A percentile compares a stretch with the other conserved stretches of the same genome.
phyloP scores from a whole-genome alignment of 2,329 filamentous ascomycete species.

The Exophiala sp. region DNA sequence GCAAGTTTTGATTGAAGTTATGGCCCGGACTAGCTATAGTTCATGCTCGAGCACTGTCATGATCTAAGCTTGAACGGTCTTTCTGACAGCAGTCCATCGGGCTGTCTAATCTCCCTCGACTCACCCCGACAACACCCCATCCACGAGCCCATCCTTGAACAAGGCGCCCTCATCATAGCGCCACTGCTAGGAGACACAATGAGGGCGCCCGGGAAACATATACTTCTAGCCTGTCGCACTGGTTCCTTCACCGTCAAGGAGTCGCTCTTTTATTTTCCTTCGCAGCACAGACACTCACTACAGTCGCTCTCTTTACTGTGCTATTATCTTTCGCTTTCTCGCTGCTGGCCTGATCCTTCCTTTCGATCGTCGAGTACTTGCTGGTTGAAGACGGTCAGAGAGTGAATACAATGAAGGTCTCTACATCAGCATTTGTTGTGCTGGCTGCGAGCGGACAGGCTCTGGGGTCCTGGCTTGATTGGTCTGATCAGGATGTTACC shows the following conservation, averaged over 20 bases:
- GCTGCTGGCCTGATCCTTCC: background rate
- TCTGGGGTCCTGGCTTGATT: slow-evolving; percentile 16
- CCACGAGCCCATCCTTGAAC: slow-evolving; percentile 12
- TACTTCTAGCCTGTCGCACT: slow-evolving; percentile 7
- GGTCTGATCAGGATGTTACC: slow-evolving; percentile 13
- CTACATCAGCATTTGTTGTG: slow-evolving; percentile 11
- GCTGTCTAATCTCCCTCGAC: slow-evolving; percentile 23
- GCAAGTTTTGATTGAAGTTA: background rate
- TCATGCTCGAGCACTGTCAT: slow-evolving; percentile 4
- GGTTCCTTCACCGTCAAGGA: slow-evolving; percentile 6
- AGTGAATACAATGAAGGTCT: slow-evolving; percentile 16
- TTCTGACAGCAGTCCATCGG: slow-evolving; percentile 21
- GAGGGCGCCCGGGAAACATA: slow-evolving; percentile 16
- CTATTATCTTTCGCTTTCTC: slow-evolving; percentile 6
- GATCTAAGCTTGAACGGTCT: slow-evolving; percentile 12
- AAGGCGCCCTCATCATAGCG: slow-evolving; percentile 10
- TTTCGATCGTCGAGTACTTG: background rate
- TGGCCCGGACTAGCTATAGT: background rate
- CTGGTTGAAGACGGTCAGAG: background rate
- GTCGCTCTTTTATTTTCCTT: slow-evolving; percentile 14
- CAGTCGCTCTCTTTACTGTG: slow-evolving; percentile 15
- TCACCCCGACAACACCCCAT: slow-evolving; percentile 10
- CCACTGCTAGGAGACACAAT: background rate
- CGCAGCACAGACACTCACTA: slow-evolving; percentile 14
- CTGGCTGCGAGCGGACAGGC: slow-evolving; percentile 13